Base-by-base conservation (phyloP, 106 monocot species). In the Dioscorea alata region DNA sequence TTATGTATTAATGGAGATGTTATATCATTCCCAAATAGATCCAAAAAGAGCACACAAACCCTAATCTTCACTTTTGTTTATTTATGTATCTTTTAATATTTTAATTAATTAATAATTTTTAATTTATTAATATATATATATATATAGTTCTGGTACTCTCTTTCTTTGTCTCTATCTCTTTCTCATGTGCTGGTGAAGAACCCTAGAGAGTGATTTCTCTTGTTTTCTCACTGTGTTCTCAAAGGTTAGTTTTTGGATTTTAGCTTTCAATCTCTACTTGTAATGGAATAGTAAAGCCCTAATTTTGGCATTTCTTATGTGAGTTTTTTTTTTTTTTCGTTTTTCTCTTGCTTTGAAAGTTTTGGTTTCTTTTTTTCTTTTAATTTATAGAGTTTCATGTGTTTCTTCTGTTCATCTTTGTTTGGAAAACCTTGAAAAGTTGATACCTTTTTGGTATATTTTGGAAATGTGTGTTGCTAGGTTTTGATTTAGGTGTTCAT, bases 141-240 rank as follows among this genome's bases (percentile, higher is more conserved):
- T 58, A 73, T 63, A 69, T 62, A 65, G 56, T 24, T 61, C 48
- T 59, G 17, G 33, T 50, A 65, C 20, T 24, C 21, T 71, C 68
- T 66, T 10, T 74, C 25, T 74, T 65, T 48, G 59, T 61, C 58
- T 53, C 53, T 62, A 48, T 64, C 73, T 66, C 76, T 73, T 73
- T 67, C 22, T 50, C 60, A 21, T 63, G 42, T 58, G 21, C 60
- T 59, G 32, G 62, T 50, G 77, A 84, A 72, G 74, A 88, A 83
- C 83, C 88, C 79, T 77, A 75, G 79, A 71, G 61, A 42, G 73
- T 70, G 64, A 61, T 14, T 50, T 60, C 66, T 51, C 70, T 60
- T 35, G 33, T 33, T 75, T 49, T 61, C 48, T 69, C 24, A 52
- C 32, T 53, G 33, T 74, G 20, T 33, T 65, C 70, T 48, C 56